These are phyloP conservation scores for Aegilops longissima DNA, from an alignment of 176 grass and related monocot species.

Conservation along the genomic window DNA sequence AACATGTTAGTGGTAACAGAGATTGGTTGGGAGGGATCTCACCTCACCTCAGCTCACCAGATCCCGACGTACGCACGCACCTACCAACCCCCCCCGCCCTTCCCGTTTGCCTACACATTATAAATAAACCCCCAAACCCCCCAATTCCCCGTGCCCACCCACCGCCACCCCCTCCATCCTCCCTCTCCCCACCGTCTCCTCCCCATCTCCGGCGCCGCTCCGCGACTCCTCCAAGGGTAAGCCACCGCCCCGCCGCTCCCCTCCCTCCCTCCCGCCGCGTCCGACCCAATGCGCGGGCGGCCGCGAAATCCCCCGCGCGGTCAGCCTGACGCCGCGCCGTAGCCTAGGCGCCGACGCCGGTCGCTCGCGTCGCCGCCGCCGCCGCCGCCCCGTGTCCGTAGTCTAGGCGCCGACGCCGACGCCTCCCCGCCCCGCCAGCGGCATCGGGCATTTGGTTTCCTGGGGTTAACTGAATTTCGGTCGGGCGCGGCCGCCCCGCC, in stretches of 20 bases:
- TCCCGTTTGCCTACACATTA: not conserved
- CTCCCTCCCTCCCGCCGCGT: not conserved
- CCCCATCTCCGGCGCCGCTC: slow-evolving; percentile 22
- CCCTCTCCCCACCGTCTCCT: not conserved
- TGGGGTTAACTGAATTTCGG: not conserved
- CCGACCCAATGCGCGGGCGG: not conserved
- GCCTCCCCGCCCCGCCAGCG: no score
- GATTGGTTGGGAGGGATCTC: no score
- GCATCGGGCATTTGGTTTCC: no score
- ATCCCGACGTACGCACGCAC: not conserved
- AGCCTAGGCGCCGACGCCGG: not conserved
- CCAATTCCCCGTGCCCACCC: slow-evolving; percentile 33
- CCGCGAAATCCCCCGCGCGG: not conserved
- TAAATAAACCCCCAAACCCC: slow-evolving; percentile 30
- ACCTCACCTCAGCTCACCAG: not conserved
- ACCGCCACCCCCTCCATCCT: not conserved
- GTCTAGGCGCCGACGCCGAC: not conserved
- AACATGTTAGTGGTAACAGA: no score
- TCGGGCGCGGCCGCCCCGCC: no score
- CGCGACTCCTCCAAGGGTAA: slow-evolving; percentile 43
- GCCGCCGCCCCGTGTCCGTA: not conserved
- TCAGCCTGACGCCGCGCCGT: not conserved
- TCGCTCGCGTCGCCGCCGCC: not conserved
- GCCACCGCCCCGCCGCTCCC: not conserved
- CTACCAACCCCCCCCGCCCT: not conserved